Evolutionary conservation across 2,329 filamentous ascomycete species (phyloP).

Genomic region (Apiospora malaysiana): DNA sequence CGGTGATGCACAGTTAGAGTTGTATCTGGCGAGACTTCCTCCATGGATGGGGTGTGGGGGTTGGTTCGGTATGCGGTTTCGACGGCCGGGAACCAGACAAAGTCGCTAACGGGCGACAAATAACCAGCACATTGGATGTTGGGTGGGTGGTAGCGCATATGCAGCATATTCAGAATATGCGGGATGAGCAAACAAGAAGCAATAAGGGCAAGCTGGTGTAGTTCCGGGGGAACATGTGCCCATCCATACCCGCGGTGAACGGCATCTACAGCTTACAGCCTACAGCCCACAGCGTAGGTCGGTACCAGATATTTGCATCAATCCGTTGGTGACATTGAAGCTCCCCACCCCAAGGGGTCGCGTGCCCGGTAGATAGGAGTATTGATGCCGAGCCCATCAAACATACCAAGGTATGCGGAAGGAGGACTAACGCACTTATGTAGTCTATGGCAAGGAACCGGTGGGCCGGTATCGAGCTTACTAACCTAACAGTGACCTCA

Average conservation of each 20-base stretch:
- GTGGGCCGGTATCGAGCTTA: background rate
- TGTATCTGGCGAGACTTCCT: background rate
- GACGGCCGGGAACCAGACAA: background rate
- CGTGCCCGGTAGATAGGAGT: background rate
- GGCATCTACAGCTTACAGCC: too few relatives aligned
- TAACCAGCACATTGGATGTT: constrained; percentile 7
- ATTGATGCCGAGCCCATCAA: constrained; percentile 9
- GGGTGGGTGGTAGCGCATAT: constrained; percentile 18
- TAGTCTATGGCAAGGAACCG: background rate
- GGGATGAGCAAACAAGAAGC: constrained; percentile 3
- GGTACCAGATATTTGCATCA: background rate
- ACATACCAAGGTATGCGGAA: background rate
- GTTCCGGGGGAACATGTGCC: too few relatives aligned
- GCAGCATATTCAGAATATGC: constrained; percentile 13
- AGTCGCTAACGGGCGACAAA: constrained; percentile 1
- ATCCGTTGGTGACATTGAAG: background rate
- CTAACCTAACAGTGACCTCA: background rate
- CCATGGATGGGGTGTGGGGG: background rate
- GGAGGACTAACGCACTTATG: background rate
- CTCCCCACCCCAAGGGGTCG: background rate
- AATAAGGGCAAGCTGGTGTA: background rate
- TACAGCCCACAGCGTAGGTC: background rate
- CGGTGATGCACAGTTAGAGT: background rate
- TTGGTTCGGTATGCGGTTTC: background rate
- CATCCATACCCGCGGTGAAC: background rate